phyloP scores from a whole-genome alignment of 352 stramenopile species.

The Phytophthora tentaculata region DNA sequence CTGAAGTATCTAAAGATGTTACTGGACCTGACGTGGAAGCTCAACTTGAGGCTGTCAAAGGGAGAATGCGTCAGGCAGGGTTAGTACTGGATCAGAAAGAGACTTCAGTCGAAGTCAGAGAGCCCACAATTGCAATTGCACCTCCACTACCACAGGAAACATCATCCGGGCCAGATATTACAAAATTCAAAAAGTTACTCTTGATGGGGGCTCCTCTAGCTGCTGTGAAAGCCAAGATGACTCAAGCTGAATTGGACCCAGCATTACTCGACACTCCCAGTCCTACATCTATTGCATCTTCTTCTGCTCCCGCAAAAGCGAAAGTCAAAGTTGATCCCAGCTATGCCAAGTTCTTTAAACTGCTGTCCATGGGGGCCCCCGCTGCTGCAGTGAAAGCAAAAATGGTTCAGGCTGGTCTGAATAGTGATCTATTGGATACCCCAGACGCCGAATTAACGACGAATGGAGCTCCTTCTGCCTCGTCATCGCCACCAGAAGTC shows the following conservation, averaged over 20 bases:
- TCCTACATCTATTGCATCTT: neutral
- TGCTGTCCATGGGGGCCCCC: slow-evolving; percentile 67
- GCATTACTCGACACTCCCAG: slow-evolving; percentile 45
- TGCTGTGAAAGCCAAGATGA: slow-evolving; percentile 75
- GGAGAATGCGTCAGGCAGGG: slow-evolving; percentile 73
- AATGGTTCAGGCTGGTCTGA: slow-evolving; percentile 82
- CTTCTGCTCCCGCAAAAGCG: slow-evolving; percentile 1
- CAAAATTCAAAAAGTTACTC: slow-evolving; percentile 72
- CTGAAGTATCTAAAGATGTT: neutral
- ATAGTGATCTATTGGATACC: slow-evolving; percentile 75
- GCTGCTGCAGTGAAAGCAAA: slow-evolving; percentile 62
- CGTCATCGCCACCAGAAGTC: neutral
- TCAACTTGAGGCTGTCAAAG: slow-evolving; percentile 76
- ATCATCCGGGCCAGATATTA: slow-evolving; percentile 27
- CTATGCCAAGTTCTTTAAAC: slow-evolving; percentile 78
- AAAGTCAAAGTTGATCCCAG: slow-evolving; percentile 61
- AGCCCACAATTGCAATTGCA: slow-evolving; percentile 55
- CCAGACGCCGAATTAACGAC: slow-evolving; percentile 54
- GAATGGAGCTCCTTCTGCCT: slow-evolving; percentile 1
- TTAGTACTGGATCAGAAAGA: slow-evolving; percentile 53
- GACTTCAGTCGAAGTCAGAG: slow-evolving; percentile 16
- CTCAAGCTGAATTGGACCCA: slow-evolving; percentile 66
- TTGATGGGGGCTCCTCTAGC: slow-evolving; percentile 64
- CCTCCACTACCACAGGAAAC: neutral
- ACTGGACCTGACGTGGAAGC: slow-evolving; percentile 48